These are phyloP conservation scores for Aspergillus steynii DNA, from an alignment of 495 filamentous ascomycete genomes.

Conservation along the genomic window DNA sequence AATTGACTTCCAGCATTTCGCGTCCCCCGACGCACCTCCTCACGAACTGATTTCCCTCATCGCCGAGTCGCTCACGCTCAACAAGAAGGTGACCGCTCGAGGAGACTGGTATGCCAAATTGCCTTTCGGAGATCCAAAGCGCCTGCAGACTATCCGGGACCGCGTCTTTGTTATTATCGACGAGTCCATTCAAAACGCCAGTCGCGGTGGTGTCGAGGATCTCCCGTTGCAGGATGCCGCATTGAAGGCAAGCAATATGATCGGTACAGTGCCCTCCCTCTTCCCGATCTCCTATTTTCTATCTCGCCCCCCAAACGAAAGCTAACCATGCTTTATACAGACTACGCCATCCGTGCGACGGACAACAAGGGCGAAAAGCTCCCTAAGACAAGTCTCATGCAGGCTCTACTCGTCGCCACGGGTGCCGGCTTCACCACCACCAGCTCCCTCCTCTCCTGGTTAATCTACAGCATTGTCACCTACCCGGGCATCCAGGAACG, in stretches of 20 bases:
- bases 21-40: constrained; percentile 35
- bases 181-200: constrained; percentile 37
- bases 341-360: constrained; percentile 48
- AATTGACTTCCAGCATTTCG: constrained; percentile 55
- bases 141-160: constrained; percentile 28
- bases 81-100: constrained; percentile 52
- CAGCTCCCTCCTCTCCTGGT: constrained; percentile 52
- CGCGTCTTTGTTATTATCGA: constrained; percentile 35
- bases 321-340: constrained; percentile 13
- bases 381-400: constrained; percentile 36
- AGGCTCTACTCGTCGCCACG: constrained; percentile 33
- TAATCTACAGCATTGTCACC: constrained; percentile 49
- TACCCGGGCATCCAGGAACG: constrained; percentile 53
- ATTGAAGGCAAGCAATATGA: constrained; percentile 45
- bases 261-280: constrained; percentile 27
- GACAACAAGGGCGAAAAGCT: constrained; percentile 55
- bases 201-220: constrained; percentile 34
- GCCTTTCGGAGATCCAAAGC: constrained; percentile 52
- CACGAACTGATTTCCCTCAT: constrained; percentile 44
- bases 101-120: constrained; percentile 52
- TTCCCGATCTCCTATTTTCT: background rate
- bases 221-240: constrained; percentile 54
- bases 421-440: constrained; percentile 59
- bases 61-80: constrained; percentile 45
- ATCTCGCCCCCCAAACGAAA: background rate